phyloP scores from a whole-genome alignment of 2,329 filamentous ascomycete genomes.

The Huntiella savannae region DNA sequence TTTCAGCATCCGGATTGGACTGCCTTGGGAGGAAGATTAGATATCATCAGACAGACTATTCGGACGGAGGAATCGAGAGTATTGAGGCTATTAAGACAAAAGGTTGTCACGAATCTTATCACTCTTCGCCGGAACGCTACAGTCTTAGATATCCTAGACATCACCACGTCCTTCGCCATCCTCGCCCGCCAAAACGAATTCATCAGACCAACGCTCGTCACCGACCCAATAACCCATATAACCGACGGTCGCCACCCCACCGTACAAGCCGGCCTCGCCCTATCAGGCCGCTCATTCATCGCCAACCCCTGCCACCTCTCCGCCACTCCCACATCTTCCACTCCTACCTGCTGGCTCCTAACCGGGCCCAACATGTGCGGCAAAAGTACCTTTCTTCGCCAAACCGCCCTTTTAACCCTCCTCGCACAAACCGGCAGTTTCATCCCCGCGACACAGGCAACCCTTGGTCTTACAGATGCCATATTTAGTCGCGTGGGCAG shows the following conservation, averaged over 20 bases:
- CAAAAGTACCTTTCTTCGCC: conserved; percentile 87
- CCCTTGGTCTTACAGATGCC: conserved; percentile 83
- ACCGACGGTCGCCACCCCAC: conserved; percentile 80
- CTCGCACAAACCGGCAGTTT: conserved; percentile 85
- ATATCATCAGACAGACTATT: conserved; percentile 60
- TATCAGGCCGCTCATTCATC: conserved; percentile 65
- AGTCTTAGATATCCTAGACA: conserved; percentile 86
- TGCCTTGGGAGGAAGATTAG: conserved; percentile 56
- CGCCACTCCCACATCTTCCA: conserved; percentile 18
- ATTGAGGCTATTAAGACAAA: conserved; percentile 52
- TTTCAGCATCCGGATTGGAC: conserved; percentile 79
- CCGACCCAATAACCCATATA: conserved; percentile 44
- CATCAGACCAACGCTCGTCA: conserved; percentile 53
- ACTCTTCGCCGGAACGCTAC: conserved; percentile 73
- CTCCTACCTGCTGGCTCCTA: conserved; percentile 44
- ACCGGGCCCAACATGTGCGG: conserved; percentile 95
- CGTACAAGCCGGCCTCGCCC: conserved; percentile 63
- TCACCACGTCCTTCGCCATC: conserved; percentile 66
- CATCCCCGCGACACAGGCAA: conserved; percentile 72
- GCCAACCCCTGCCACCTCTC: conserved; percentile 73
- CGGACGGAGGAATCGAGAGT: conserved; percentile 68
- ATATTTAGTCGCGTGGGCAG: conserved; percentile 88
- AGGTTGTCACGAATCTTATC: conserved; percentile 65
- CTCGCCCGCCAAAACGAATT: conserved; percentile 59
- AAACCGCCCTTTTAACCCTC: conserved; percentile 87